Evolutionary conservation across 1,284 basidiomycete genomes (phyloP), one percentile per base, ranked within the genome.

Genomic region (Athelia sp.): DNA sequence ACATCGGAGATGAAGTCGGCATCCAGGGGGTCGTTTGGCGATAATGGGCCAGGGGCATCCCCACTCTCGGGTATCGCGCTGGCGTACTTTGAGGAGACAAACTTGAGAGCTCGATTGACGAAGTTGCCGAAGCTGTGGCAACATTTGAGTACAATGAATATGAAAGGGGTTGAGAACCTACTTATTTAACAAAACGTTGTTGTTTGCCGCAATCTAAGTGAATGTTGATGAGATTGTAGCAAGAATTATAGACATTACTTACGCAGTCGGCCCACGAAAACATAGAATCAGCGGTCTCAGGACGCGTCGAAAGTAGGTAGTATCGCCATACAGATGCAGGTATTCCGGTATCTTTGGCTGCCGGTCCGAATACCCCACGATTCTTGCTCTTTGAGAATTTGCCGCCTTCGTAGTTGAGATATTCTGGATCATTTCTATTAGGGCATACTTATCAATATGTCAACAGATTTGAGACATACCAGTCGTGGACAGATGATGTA

Each of bases 341-440:
- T 40, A 98, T 87, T 4, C 93, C 93, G 9, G 95, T 97, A 55
- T 97, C 91, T 59, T 83, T 90, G 0, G 97, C 97, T 35, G 89
- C 88, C 57, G 95, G 93, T 31, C 97, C 97, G 57, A 99, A 99
- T 1, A 99, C 97, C 52, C 97, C 97, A 51, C 98, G 87, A 58
- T 94, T 94, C 58, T 92, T 84, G 60, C 93, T 95, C 73, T 99
- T 99, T 50, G 93, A 97, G 77, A 99, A 99, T 67, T 99, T 99
- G 47, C 95, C 96, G 49, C 93, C 93, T 68, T 99, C 97, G 67
- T 99, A 99, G 65, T 98, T 98, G 52, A 99, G 77, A 66, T 97
- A 99, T 67, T 99, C 94, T 94, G 58, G 36, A n/a, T 8, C 9
- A 23, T 48, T 19, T 22, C n/a, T 6, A 10, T 23, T 48, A 21